Conservation (phyloP, 2,329 filamentous ascomycete genomes). For the Sclerotiophoma versabilis region DNA sequence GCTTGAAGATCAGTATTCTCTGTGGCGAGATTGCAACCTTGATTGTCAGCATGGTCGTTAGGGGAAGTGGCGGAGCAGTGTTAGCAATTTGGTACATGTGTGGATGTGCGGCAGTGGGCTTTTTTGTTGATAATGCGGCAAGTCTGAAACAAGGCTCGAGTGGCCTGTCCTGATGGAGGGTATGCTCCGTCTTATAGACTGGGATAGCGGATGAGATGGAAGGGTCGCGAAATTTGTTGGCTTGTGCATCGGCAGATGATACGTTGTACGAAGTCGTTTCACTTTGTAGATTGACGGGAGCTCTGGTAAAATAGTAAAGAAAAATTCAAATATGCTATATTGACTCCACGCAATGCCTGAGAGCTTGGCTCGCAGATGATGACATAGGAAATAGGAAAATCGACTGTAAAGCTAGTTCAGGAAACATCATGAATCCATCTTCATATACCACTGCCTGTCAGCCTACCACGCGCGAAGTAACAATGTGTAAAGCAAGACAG, state of each 20-base stretch:
- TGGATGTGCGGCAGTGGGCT: constrained; percentile 8
- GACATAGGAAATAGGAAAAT: constrained; percentile 15
- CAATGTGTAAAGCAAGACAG: constrained; percentile 14
- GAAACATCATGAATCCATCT: constrained; percentile 13
- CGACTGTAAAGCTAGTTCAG: constrained; percentile 10
- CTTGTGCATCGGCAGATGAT: background rate
- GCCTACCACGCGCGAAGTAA: constrained; percentile 3
- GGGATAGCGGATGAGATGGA: background rate
- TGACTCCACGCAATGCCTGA: constrained; percentile 11
- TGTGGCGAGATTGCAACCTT: background rate
- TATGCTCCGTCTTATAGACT: constrained; percentile 1
- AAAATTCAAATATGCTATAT: constrained; percentile 10
- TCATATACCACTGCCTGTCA: constrained; percentile 5
- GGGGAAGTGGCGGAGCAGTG: constrained; percentile 9
- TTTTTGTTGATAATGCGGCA: constrained; percentile 4
- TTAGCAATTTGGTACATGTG: background rate
- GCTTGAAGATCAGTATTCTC: background rate
- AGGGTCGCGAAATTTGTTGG: background rate
- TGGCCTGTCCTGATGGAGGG: background rate
- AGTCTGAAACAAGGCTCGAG: constrained; percentile 6
- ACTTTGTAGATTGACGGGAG: background rate
- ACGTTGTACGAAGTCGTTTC: background rate
- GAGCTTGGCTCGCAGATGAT: constrained; percentile 1
- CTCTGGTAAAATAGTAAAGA: background rate
- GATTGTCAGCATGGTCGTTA: background rate